These are phyloP conservation scores for Gnomoniopsis smithogilvyi DNA, from an alignment of 2,329 filamentous ascomycete species.

Conservation along the genomic window DNA sequence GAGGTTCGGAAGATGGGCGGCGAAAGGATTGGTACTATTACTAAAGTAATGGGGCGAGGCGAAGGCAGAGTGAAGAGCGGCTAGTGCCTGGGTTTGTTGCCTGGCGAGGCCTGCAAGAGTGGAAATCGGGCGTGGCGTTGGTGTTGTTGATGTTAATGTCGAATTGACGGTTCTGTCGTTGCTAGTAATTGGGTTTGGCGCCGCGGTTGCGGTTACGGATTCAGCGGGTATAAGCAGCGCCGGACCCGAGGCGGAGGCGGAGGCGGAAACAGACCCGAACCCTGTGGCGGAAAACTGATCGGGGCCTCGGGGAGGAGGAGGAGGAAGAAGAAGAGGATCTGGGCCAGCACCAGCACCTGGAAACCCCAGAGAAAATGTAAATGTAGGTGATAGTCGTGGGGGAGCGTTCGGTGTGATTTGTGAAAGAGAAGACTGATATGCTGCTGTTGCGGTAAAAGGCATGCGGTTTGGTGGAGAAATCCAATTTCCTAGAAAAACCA, in stretches of 20 bases:
- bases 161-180: not conserved
- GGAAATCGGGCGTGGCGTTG: not conserved
- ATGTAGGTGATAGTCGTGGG: not conserved
- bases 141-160: constrained; percentile 4
- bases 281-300: not conserved
- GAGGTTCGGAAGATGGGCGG: not conserved
- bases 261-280: not conserved
- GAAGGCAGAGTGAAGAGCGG: not conserved
- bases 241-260: not conserved
- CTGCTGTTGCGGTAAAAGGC: not conserved
- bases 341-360: not conserved
- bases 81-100: not conserved
- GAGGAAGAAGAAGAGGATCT: not conserved
- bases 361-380: not conserved
- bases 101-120: not conserved
- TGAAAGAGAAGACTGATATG: not conserved
- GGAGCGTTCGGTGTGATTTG: not conserved
- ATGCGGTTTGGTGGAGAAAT: not conserved
- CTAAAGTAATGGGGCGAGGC: not conserved
- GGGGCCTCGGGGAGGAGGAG: no score
- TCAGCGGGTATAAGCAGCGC: not conserved
- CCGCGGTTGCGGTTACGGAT: not conserved
- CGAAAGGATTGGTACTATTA: not conserved
- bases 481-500: not conserved
- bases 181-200: not conserved